Evolutionary conservation across 352 stramenopile genomes (phyloP).

Genomic region (Pythium biforme): DNA sequence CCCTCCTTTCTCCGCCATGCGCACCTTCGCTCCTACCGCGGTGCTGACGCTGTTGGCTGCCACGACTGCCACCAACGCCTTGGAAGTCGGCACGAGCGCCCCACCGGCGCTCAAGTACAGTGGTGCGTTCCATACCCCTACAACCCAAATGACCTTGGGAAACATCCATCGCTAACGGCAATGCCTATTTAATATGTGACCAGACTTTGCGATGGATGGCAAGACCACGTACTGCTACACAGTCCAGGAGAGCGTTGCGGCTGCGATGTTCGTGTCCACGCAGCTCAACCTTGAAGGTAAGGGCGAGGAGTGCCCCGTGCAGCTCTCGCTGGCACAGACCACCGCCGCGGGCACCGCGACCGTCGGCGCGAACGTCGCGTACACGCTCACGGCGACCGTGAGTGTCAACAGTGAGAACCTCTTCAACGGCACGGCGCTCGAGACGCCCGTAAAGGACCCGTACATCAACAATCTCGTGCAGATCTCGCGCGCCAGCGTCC

Average conservation of each 20-base stretch:
- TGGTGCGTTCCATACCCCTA: not conserved
- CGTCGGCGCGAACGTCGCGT: not conserved
- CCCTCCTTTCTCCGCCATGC: not conserved
- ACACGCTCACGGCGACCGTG: constrained; percentile 7
- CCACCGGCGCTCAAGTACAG: constrained; percentile 2
- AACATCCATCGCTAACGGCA: not conserved
- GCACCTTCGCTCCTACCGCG: not conserved
- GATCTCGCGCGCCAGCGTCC: constrained; percentile 6
- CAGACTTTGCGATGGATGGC: constrained; percentile 9
- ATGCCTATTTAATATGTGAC: not conserved
- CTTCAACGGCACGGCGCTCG: constrained; percentile 8
- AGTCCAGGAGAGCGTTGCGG: not conserved
- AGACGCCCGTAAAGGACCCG: not conserved
- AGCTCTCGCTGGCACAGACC: constrained; percentile 5
- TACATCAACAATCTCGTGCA: not conserved
- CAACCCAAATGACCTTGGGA: no score
- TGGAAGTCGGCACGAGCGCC: not conserved
- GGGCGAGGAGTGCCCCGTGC: constrained; percentile 1
- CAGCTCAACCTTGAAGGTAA: not conserved
- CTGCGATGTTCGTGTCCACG: constrained; percentile 1
- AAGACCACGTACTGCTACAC: constrained; percentile 14
- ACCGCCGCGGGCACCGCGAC: not conserved
- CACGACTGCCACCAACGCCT: not conserved
- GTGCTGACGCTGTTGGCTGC: not conserved
- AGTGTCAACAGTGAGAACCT: constrained; percentile 1